phyloP scores from a whole-genome alignment of 176 grass and related monocot species.

The Themeda triandra region DNA sequence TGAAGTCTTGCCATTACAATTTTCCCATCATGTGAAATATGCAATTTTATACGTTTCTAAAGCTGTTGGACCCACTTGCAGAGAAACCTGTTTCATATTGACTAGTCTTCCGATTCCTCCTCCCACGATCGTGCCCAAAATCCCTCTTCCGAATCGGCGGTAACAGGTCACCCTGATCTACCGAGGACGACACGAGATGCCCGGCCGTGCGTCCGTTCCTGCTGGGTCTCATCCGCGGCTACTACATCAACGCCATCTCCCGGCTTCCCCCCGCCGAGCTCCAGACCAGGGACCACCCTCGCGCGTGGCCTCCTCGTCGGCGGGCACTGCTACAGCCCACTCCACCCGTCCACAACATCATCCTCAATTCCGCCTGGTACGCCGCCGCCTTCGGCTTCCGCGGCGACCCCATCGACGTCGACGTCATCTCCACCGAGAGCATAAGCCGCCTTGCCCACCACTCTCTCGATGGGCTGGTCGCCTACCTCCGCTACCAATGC shows the following conservation, averaged over 20 bases:
- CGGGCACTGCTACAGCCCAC: background rate
- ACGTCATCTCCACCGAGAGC: background rate
- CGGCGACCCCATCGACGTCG: background rate
- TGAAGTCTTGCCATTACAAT: too few relatives aligned
- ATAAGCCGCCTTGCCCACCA: background rate
- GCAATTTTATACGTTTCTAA: too few relatives aligned
- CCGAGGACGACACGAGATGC: background rate
- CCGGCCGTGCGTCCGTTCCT: background rate
- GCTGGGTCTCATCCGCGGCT: background rate
- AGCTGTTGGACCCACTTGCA: too few relatives aligned
- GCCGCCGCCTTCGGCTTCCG: conserved; percentile 10
- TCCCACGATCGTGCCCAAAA: background rate
- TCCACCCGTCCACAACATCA: conserved; percentile 13
- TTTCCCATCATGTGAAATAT: too few relatives aligned
- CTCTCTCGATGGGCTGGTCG: conserved; percentile 20
- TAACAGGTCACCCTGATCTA: background rate
- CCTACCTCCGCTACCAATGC: background rate
- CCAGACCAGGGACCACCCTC: background rate
- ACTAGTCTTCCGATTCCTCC: background rate
- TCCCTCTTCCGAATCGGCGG: too few relatives aligned
- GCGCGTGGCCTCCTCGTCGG: background rate
- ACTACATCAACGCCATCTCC: conserved; percentile 2
- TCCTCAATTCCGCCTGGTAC: conserved; percentile 19
- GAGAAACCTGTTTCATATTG: too few relatives aligned
- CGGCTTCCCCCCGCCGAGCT: conserved; percentile 9